Evolutionary conservation across 2,329 filamentous ascomycete species (phyloP), one percentile per base, ranked within the genome.

Genomic region (Fusarium staphyleae): DNA sequence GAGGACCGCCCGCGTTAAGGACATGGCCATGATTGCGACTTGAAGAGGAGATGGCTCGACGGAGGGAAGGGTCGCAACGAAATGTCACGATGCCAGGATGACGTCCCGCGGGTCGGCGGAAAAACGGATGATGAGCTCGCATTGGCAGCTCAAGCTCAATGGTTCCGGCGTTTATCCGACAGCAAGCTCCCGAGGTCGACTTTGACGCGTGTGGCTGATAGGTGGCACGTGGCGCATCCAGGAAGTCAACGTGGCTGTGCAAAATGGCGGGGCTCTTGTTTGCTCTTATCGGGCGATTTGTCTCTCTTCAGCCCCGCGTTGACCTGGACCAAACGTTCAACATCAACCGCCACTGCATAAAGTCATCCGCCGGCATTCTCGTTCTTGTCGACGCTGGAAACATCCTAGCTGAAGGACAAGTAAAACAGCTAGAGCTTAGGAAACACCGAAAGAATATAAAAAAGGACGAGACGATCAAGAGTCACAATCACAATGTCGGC

Each of bases 401-500:
- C 9, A 15, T 28, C 14, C 4, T 24, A 14, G 10, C 14, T 14
- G 35, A 16, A n/a, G 16, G 13, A 46, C 34, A 12, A 9, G 16
- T 18, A 9, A 22, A 18, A 34, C 19, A 14, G 8, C 12, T 33
- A 41, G 24, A 37, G 7, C 19, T 9, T 13, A 11, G 19, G 13
- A 43, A 29, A 12, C 19, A 3, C 7, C 15, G 4, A 36, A 29
- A 26, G 26, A 7, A 47, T 5, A 24, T 3, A 34, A 28, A 35
- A 35, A 50, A 50, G 48, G 15, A n/a, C 6, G 3, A 43, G 15
- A n/a, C 18, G 37, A 42, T 15, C 29, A 24, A 32, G 7, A 43
- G 36, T 32, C 28, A 30, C 19, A 15, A 29, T 33, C 52, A 52
- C 35, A 26, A 77, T 75, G 72, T 60, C 69, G 33, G 75, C 76